These are phyloP conservation scores for Phalaenopsis hybrid DNA, from an alignment of 116 monocot species.

Conservation along the genomic window DNA sequence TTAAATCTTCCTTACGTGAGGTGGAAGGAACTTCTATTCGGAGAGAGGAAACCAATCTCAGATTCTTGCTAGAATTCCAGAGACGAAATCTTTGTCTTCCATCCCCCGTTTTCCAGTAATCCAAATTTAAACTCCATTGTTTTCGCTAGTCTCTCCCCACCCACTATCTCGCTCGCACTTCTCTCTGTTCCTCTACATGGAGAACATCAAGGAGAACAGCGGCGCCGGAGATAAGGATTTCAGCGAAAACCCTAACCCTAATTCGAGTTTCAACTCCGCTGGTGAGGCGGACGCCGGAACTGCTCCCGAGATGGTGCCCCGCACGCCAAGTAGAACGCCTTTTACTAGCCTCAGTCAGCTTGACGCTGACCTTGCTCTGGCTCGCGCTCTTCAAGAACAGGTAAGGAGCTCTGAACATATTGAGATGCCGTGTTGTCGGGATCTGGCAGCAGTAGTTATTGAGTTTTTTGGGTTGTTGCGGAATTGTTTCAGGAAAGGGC, in stretches of 20 bases:
- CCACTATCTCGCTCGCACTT: not conserved
- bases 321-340: conserved; percentile 32
- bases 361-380: conserved; percentile 88
- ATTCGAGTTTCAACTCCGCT: not conserved
- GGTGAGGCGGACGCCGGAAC: not conserved
- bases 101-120: no score
- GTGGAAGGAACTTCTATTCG: no score
- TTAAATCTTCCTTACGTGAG: no score
- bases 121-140: no score
- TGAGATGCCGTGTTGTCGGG: no score
- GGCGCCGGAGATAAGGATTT: conserved; percentile 18
- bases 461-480: not conserved
- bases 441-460: conserved; percentile 4
- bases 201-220: not conserved
- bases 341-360: conserved; percentile 86
- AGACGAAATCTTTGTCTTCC: no score
- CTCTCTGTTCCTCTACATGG: not conserved
- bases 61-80: no score
- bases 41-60: no score
- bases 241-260: conserved; percentile 18
- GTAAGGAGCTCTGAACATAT: conserved; percentile 14
- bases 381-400: conserved; percentile 91
- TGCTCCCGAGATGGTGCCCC: not conserved
- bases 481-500: conserved; percentile 57
- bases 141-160: no score